A percentile compares a stretch with the other conserved stretches of the same genome.
These are phyloP conservation scores for Penicillium lividum DNA, from an alignment of 495 filamentous ascomycete genomes.

Conservation along the genomic window DNA sequence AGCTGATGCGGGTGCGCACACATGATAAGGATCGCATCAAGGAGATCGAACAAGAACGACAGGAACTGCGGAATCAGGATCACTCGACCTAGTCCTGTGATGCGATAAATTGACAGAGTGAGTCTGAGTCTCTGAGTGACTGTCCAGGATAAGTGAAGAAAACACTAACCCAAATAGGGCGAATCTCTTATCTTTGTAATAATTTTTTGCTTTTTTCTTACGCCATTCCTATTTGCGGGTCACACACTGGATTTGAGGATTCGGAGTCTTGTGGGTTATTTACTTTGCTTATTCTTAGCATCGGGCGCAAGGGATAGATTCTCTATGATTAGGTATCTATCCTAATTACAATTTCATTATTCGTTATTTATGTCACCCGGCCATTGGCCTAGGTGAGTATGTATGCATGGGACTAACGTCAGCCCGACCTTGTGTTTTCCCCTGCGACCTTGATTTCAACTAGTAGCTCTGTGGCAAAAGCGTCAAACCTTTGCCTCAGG, in stretches of 20 bases:
- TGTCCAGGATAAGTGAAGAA: background rate
- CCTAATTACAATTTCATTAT: conserved; percentile 26
- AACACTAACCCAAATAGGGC: conserved; percentile 9
- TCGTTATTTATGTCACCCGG: conserved; percentile 18
- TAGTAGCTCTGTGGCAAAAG: background rate
- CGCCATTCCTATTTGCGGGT: conserved; percentile 1
- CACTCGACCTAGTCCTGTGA: conserved; percentile 18
- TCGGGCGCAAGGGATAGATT: background rate
- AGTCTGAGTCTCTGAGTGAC: background rate
- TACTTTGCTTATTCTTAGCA: background rate
- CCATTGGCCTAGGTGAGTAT: conserved; percentile 6
- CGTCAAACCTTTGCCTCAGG: background rate
- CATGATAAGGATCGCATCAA: conserved; percentile 41
- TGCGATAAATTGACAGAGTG: background rate
- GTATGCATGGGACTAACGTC: conserved; percentile 2
- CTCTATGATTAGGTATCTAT: conserved; percentile 21
- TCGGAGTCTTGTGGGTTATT: background rate
- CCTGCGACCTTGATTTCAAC: conserved; percentile 7
- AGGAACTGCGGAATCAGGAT: conserved; percentile 27
- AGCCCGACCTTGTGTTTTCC: no score
- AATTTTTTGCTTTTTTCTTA: conserved; percentile 10
- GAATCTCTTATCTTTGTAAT: conserved; percentile 15
- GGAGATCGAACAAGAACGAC: conserved; percentile 34
- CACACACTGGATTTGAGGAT: background rate
- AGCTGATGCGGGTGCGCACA: conserved; percentile 39